These are phyloP conservation scores for Dryas octopetala DNA, from an alignment of 306 rosid species.

Conservation along the genomic window DNA sequence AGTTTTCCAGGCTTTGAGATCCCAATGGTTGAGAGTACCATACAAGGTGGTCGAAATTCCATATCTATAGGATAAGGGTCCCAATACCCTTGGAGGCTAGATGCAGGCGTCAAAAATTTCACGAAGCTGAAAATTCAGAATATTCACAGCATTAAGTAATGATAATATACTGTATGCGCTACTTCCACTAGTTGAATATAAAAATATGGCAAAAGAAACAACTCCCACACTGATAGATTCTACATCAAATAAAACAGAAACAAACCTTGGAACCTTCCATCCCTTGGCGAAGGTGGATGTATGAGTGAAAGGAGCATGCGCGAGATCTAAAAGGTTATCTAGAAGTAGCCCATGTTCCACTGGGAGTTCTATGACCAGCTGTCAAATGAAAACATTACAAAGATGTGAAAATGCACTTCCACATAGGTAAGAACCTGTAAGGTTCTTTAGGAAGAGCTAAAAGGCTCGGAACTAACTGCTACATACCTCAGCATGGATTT, in stretches of 20 bases:
- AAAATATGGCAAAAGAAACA: neutral
- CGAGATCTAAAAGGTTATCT: constrained; percentile 98
- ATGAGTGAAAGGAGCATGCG: constrained; percentile 98
- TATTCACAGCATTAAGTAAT: constrained; percentile 12
- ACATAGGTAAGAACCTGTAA: constrained; percentile 4
- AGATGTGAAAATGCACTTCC: constrained; percentile 6
- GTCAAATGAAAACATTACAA: constrained; percentile 24
- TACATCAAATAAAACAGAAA: constrained; percentile 7
- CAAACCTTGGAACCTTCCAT: constrained; percentile 96
- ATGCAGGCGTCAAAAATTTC: constrained; percentile 82
- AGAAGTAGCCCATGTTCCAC: constrained; percentile 92
- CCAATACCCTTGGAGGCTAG: constrained; percentile 94
- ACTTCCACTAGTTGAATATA: neutral
- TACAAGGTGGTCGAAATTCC: constrained; percentile 96
- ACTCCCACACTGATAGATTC: neutral
- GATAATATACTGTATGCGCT: too few species aligned
- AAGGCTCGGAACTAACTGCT: constrained; percentile 1
- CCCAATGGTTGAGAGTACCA: constrained; percentile 92
- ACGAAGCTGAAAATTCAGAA: constrained; percentile 70
- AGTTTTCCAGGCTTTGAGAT: constrained; percentile 93
- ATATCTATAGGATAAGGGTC: constrained; percentile 96
- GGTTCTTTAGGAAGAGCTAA: constrained; percentile 5
- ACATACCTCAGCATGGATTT: constrained; percentile 85
- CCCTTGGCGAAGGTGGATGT: constrained; percentile 98
- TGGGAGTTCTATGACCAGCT: constrained; percentile 91